Evolutionary conservation across 2,329 filamentous ascomycete species (phyloP).

Genomic region (Botrytis byssoidea): DNA sequence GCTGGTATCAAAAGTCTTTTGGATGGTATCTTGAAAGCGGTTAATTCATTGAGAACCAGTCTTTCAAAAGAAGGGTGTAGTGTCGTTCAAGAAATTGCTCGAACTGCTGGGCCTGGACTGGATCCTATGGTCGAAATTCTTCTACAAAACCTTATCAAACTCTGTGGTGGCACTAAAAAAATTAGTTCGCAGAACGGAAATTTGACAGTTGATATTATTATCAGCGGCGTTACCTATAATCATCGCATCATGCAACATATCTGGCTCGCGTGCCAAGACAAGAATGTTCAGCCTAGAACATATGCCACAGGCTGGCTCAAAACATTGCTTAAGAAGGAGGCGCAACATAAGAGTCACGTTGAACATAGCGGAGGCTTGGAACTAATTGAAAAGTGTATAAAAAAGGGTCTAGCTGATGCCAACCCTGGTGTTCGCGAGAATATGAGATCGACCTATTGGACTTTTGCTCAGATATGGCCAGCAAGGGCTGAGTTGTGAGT

Average conservation of each 20-base stretch:
- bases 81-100: constrained; percentile 80
- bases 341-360: constrained; percentile 74
- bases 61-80: constrained; percentile 83
- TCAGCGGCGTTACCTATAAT: constrained; percentile 77
- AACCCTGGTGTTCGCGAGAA: constrained; percentile 88
- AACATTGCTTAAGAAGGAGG: constrained; percentile 75
- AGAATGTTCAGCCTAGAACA: constrained; percentile 82
- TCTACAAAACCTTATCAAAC: constrained; percentile 84
- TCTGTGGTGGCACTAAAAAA: constrained; percentile 87
- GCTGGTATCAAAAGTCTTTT: constrained; percentile 69
- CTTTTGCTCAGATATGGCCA: constrained; percentile 75
- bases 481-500: constrained; percentile 70
- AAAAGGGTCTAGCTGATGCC: constrained; percentile 82
- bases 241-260: constrained; percentile 82
- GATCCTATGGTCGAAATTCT: constrained; percentile 89
- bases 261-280: constrained; percentile 80
- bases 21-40: constrained; percentile 84
- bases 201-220: constrained; percentile 73
- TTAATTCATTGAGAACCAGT: constrained; percentile 82
- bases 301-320: constrained; percentile 82
- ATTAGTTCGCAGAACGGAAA: constrained; percentile 86
- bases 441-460: constrained; percentile 85
- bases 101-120: constrained; percentile 71
- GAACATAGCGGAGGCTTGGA: constrained; percentile 85
- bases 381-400: constrained; percentile 81